phyloP scores from a whole-genome alignment of 106 monocot genomes.

The Acanthochlamys bracteata region DNA sequence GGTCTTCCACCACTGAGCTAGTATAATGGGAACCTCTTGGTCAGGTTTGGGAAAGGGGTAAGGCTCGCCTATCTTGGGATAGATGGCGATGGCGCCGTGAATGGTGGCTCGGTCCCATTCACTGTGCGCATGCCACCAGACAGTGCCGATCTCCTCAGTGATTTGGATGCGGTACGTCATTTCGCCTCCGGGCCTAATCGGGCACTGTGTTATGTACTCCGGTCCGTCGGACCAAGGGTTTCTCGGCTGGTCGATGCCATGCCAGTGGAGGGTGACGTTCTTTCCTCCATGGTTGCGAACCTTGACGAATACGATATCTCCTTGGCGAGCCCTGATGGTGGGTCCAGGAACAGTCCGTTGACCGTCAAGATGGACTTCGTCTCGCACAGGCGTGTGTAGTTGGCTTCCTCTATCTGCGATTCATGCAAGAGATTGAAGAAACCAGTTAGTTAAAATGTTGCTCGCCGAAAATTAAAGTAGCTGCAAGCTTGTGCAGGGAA shows the following conservation, averaged over 20 bases:
- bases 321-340: conserved; percentile 16
- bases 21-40: background rate
- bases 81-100: conserved; percentile 1
- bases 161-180: background rate
- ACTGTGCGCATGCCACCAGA: conserved; percentile 2
- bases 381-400: conserved; percentile 6
- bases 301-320: conserved; percentile 14
- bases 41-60: conserved; percentile 2
- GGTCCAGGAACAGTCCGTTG: conserved; percentile 26
- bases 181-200: background rate
- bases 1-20: conserved; percentile 2
- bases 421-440: too few relatives aligned
- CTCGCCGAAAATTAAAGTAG: too few relatives aligned
- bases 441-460: too few relatives aligned
- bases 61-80: background rate
- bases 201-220: conserved; percentile 6
- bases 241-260: background rate
- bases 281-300: conserved; percentile 13
- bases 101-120: background rate
- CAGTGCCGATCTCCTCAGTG: background rate
- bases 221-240: background rate
- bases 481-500: too few relatives aligned
- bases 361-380: conserved; percentile 23
- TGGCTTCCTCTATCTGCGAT: background rate
- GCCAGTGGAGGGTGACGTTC: conserved; percentile 26